A percentile compares a stretch with the other conserved stretches of the same genome.
Conservation (phyloP, 768 basidiomycete genomes). For the Multifurca ochricompacta region DNA sequence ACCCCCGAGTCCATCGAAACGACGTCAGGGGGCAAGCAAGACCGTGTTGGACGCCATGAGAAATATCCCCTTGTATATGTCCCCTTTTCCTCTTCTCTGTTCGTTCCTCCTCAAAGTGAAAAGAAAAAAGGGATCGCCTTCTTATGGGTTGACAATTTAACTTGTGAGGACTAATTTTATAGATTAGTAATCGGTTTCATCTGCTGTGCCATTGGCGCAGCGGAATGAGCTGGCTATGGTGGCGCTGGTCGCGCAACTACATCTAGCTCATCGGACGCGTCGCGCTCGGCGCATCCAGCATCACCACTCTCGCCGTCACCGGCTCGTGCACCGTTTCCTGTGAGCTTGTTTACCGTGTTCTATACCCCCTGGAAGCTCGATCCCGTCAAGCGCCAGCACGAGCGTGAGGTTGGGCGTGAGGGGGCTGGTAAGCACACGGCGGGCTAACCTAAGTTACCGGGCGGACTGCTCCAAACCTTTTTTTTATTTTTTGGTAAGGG, state of each 20-base stretch:
- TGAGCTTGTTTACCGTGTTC: neutral
- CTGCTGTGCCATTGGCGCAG: slow-evolving; percentile 9
- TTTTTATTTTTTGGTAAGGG: neutral
- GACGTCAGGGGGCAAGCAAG: neutral
- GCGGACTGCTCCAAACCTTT: neutral
- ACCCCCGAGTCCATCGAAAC: neutral
- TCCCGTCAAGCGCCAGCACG: neutral
- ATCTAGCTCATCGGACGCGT: slow-evolving; percentile 10
- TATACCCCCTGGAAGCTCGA: slow-evolving; percentile 2
- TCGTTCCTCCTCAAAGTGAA: neutral
- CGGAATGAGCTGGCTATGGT: slow-evolving; percentile 15
- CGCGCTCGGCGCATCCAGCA: neutral
- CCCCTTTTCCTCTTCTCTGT: no score
- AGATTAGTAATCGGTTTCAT: slow-evolving; percentile 6
- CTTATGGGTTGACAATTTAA: neutral
- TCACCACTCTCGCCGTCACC: slow-evolving; percentile 7
- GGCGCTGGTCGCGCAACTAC: slow-evolving; percentile 12
- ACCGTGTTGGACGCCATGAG: neutral
- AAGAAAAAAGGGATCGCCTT: neutral
- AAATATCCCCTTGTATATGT: slow-evolving; percentile 14
- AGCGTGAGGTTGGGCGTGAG: neutral
- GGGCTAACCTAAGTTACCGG: no score
- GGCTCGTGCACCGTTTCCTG: slow-evolving; percentile 2
- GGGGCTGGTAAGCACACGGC: neutral
- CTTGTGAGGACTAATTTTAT: neutral